These are phyloP conservation scores for Heteromeles arbutifolia DNA, from an alignment of 306 rosid genomes.

Conservation along the genomic window DNA sequence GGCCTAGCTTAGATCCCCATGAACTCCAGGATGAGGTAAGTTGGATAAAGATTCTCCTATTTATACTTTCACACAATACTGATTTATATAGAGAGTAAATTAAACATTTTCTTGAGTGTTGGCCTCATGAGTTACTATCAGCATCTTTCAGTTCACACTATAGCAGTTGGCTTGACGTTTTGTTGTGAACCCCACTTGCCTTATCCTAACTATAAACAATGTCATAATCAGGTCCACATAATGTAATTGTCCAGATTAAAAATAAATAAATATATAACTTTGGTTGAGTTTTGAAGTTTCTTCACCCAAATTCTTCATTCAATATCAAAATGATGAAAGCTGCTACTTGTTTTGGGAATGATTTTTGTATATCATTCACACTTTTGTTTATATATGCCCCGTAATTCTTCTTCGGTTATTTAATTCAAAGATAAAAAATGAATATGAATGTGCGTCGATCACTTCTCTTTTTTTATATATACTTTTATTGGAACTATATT, in stretches of 20 bases:
- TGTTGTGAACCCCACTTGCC: background rate
- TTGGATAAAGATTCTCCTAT: background rate
- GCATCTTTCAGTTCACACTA: slow-evolving; percentile 12
- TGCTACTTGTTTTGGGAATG: no score
- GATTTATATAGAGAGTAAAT: background rate
- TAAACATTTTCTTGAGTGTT: background rate
- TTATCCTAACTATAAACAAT: background rate
- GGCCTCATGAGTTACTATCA: background rate
- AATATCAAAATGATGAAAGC: background rate
- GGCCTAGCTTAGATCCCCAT: background rate
- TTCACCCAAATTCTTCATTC: background rate
- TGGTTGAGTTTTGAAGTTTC: background rate
- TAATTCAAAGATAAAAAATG: no score
- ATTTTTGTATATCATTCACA: no score
- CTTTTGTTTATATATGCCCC: no score
- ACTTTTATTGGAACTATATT: background rate
- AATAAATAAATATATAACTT: background rate
- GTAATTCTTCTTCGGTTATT: no score
- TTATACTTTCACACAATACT: slow-evolving; percentile 4
- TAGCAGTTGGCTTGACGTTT: background rate
- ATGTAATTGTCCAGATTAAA: background rate
- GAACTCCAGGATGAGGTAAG: background rate
- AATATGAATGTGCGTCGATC: background rate
- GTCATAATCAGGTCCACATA: background rate
- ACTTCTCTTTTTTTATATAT: background rate